phyloP scores from a whole-genome alignment of 2,329 filamentous ascomycete genomes.

The Pseudocercospora eumusae region DNA sequence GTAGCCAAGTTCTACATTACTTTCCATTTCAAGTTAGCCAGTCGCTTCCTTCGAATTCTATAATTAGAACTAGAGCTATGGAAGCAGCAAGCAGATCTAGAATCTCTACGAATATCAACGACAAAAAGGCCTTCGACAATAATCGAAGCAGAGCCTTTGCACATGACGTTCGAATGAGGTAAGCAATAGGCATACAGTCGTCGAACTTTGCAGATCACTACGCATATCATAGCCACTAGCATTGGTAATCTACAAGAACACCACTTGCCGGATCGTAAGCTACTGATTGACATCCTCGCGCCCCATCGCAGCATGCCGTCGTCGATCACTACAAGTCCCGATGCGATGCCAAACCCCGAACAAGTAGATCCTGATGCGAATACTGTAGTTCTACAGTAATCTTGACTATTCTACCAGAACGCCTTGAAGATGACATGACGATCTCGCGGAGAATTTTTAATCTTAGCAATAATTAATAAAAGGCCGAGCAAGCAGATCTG shows the following conservation, averaged over 20 bases:
- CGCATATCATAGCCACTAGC: background rate
- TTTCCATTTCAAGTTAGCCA: background rate
- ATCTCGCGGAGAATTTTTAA: too few species aligned
- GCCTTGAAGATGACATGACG: too few species aligned
- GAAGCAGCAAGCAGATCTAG: background rate
- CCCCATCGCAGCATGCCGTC: background rate
- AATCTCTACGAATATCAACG: background rate
- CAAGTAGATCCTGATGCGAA: background rate
- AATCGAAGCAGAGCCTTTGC: background rate
- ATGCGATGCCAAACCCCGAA: background rate
- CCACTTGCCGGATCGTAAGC: background rate
- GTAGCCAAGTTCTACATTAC: background rate
- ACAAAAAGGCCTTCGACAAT: background rate
- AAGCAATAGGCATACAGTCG: background rate
- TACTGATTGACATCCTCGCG: background rate
- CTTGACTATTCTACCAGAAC: background rate
- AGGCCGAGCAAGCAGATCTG: too few species aligned
- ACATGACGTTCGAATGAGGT: background rate
- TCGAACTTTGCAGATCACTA: background rate
- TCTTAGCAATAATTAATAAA: too few species aligned
- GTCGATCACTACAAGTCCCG: background rate
- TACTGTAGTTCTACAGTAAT: too few species aligned
- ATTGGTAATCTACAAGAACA: background rate
- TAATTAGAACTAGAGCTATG: background rate
- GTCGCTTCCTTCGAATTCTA: slow-evolving; percentile 1